Percentiles rank a stretch among this genome's conserved stretches.
phyloP scores from a whole-genome alignment of 371 early-diverging fungal genomes.

The Syncephalis fuscata region DNA sequence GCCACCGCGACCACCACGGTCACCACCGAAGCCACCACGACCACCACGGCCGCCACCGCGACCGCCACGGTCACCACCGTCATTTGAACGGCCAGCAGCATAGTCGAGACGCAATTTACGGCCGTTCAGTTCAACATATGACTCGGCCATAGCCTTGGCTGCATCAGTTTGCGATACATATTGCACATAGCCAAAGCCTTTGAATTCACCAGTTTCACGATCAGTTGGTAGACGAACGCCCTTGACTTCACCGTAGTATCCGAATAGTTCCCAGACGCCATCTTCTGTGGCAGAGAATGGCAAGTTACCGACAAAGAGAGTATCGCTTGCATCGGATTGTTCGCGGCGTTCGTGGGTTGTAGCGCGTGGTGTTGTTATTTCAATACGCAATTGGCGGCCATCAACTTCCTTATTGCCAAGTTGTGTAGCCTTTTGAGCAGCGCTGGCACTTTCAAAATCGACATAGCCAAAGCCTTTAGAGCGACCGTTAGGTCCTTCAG shows the following conservation, averaged over 20 bases:
- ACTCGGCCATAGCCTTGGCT: slow-evolving; percentile 43
- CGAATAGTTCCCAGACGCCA: slow-evolving; percentile 70
- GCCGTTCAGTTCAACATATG: slow-evolving; percentile 46
- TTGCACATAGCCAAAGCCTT: slow-evolving; percentile 62
- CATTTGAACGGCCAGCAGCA: slow-evolving; percentile 25
- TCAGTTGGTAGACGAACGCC: slow-evolving; percentile 46
- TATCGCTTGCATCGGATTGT: slow-evolving; percentile 29
- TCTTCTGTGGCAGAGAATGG: slow-evolving; percentile 81
- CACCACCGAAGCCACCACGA: slow-evolving; percentile 24
- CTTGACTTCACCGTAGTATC: slow-evolving; percentile 69
- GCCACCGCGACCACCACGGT: slow-evolving; percentile 20
- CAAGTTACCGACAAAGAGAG: slow-evolving; percentile 89
- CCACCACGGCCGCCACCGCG: slow-evolving; percentile 23
- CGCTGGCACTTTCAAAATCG: slow-evolving; percentile 33
- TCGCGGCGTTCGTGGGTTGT: slow-evolving; percentile 5
- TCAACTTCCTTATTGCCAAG: slow-evolving; percentile 46
- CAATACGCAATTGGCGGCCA: slow-evolving; percentile 44
- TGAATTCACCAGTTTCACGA: slow-evolving; percentile 38
- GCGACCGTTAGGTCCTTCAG: slow-evolving; percentile 34
- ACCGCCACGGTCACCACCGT: slow-evolving; percentile 20
- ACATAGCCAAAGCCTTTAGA: slow-evolving; percentile 61
- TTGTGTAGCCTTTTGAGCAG: slow-evolving; percentile 38
- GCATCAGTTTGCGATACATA: slow-evolving; percentile 40
- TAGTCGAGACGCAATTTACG: slow-evolving; percentile 48
- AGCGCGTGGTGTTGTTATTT: slow-evolving; percentile 20